Evolutionary conservation across 257 asterid species (phyloP), one percentile per base, ranked within the genome.

Genomic region (Cynanchum wilfordii): DNA sequence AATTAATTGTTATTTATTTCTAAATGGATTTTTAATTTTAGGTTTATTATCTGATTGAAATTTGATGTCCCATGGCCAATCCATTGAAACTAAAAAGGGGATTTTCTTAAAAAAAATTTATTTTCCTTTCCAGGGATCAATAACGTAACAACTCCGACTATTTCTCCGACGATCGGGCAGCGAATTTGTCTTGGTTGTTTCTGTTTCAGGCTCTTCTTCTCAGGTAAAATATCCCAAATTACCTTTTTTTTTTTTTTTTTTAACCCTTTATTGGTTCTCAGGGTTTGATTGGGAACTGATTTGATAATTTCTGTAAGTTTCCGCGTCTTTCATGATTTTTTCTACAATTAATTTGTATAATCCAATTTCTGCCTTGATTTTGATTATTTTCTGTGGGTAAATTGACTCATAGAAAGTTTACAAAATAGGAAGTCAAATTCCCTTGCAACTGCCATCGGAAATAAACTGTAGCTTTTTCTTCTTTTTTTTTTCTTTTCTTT

Each of bases 191-290:
- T 56, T 17, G 64, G 19, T 69, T 63, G 25, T 33, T 63, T 63
- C 3, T 12, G 6, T 29, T 63, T 45, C 20, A 16, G 20, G 10
- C 68, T 2, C 47, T 22, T 33, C 24, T 63, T 63, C 68, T 33
- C 25, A 63, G 68, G 68, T 64, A 64, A 33, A 33, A 33, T 64
- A 36, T 64, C 49, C 25, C 68, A 1, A 19, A 56, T 47, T 69
- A 15, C 17, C 25, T 13, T 16, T 19, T 22, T 67, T 25, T 10
- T 10, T 13, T 36, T 22, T 24, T 27, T 42, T 66, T 25, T 3
- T 9, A 1, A 13, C 38, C 10, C 44, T 11, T 49, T 7, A 27
- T 51, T 33, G 10, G 13, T 69, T 69, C 59, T 7, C n/a, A 25
- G 2, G 7, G 40, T 27, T 27, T 69, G 22, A 49, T 50, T 7